Percentiles rank a stretch among this genome's conserved stretches.
Evolutionary conservation across 2,329 filamentous ascomycete genomes (phyloP).

Genomic region (Xylaria multiplex): DNA sequence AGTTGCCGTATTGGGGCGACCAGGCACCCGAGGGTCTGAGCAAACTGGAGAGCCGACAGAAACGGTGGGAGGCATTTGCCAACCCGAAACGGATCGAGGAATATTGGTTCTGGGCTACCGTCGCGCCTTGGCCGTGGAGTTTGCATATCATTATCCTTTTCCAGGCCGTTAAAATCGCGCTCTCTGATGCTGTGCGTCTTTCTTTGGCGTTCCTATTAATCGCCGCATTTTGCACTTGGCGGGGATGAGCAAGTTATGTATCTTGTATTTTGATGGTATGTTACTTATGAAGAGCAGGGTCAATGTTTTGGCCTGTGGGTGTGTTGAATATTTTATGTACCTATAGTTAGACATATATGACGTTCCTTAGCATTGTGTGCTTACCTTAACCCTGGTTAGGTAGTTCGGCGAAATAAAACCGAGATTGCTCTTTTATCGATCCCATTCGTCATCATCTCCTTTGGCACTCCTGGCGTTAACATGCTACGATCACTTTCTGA

Average conservation of each 20-base stretch:
- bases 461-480: not conserved
- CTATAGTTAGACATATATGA: no score
- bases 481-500: not conserved
- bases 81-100: conserved; percentile 7
- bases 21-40: not conserved
- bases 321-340: not conserved
- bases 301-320: not conserved
- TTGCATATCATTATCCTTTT: not conserved
- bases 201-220: not conserved
- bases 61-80: conserved; percentile 14
- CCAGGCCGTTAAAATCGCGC: not conserved
- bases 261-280: not conserved
- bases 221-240: not conserved
- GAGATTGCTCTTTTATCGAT: no score
- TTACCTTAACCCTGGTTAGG: no score
- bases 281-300: not conserved
- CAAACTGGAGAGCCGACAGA: conserved; percentile 3
- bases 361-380: no score
- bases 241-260: not conserved
- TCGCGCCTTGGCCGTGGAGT: conserved; percentile 2
- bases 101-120: not conserved
- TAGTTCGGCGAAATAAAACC: no score
- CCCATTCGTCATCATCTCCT: no score
- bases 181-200: not conserved
- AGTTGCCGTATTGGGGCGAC: conserved; percentile 6